phyloP scores from a whole-genome alignment of 2,329 filamentous ascomycete species.

The Ilyonectria mors-panacis region DNA sequence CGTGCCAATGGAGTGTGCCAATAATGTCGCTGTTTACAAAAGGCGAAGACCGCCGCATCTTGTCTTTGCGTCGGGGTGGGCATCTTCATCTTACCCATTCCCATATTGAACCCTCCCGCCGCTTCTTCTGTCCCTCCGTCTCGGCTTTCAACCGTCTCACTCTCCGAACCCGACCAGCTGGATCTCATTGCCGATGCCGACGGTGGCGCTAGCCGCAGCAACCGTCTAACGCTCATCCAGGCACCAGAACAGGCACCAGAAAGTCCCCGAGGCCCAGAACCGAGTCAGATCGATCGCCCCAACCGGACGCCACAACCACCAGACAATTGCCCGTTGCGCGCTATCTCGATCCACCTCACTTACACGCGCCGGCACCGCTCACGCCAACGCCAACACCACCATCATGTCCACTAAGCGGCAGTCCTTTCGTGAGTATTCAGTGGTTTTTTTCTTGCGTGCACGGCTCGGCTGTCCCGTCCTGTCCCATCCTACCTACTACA shows the following conservation, averaged over 20 bases:
- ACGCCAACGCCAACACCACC: neutral
- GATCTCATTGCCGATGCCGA: neutral
- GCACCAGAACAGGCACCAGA: slow-evolving; percentile 13
- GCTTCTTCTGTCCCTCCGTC: slow-evolving; percentile 2
- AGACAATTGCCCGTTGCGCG: slow-evolving; percentile 8
- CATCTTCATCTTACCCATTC: neutral
- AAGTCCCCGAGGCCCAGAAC: neutral
- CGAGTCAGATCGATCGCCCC: slow-evolving; percentile 24
- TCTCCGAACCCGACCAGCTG: neutral
- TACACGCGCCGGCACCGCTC: slow-evolving; percentile 8
- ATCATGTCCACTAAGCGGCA: slow-evolving; percentile 4
- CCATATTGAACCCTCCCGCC: neutral
- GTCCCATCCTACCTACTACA: neutral
- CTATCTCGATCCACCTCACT: slow-evolving; percentile 16
- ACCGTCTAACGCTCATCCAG: slow-evolving; percentile 16
- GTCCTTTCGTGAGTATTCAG: slow-evolving; percentile 14
- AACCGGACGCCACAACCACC: neutral
- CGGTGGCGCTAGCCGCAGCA: slow-evolving; percentile 16
- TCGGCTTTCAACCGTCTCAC: neutral
- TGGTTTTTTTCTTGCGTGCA: neutral
- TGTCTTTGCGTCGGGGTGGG: neutral
- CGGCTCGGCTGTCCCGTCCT: neutral
- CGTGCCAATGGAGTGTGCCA: neutral
- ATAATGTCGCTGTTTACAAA: slow-evolving; percentile 15
- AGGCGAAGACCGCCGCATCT: slow-evolving; percentile 6